Base-by-base conservation (phyloP, 2,329 filamentous ascomycete genomes). In the Waltergamsia citrina region DNA sequence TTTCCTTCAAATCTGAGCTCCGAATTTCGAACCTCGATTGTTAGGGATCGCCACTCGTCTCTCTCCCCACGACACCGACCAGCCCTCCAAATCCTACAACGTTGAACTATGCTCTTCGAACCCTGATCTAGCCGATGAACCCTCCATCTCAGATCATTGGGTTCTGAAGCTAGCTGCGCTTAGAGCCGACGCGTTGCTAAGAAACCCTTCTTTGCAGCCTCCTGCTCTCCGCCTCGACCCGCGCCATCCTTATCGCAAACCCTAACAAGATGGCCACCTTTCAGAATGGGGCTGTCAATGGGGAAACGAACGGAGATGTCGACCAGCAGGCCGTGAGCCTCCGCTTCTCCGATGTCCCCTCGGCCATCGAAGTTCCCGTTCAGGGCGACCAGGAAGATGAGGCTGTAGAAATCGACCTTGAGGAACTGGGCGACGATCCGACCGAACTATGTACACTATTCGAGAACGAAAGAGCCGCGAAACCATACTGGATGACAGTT, bases 401-500 rank as follows among this genome's bases (percentile, higher is more conserved):
- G 50, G 76, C 74, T 34, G 92, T 98, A 56, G 92, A 96, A 63
- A 85, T 98, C 50, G 85, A 93, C 53, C 76, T 96, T 35, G 82
- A 88, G 53, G 85, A 90, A 43, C 78, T 95, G 25, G 76, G 88
- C 40, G 92, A 96, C 55, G 92, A 96, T 53, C 85, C 86, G 15
- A 94, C 85, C 30, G 92, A 98, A 63, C 73, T 98, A 5, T 98
- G 92, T 57, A 92, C 85, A 20, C 72, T 98, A 33, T 78, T 98
- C 42, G 90, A 98, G 62, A 94, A 92, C 51, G 93, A 98, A 58
- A 79, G 81, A 50, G 88, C 87, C 12, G 82, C 85, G 24, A 87
- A 90, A 49, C 85, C 81, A 34, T 93, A 93, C 47, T 98, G 93
- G 93, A 90, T 98, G 69, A 90, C 86, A n/a, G 92, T 96, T 44